These are phyloP conservation scores for Psilocybe cyanescens DNA, from an alignment of 768 basidiomycete species.

Conservation along the genomic window DNA sequence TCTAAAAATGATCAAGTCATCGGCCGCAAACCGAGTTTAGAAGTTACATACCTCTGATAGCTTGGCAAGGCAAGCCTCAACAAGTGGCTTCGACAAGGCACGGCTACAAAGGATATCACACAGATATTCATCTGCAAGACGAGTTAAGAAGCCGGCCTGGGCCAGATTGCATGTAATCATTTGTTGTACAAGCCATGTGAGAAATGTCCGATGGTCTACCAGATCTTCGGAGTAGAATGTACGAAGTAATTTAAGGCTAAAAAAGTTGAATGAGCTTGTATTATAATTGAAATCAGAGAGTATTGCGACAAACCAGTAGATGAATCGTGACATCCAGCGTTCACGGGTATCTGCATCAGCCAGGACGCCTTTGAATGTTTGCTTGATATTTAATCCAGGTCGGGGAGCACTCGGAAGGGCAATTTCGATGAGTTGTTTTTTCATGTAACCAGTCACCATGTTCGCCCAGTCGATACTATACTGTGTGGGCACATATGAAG, in stretches of 20 bases:
- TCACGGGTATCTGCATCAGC: slow-evolving; percentile 72
- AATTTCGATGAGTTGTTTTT: slow-evolving; percentile 82
- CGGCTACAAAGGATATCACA: slow-evolving; percentile 68
- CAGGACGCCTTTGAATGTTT: slow-evolving; percentile 81
- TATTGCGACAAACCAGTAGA: slow-evolving; percentile 59
- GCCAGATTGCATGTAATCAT: slow-evolving; percentile 80
- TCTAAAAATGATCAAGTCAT: slow-evolving; percentile 40
- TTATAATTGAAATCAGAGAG: background rate
- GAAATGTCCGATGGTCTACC: slow-evolving; percentile 77
- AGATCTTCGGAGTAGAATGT: slow-evolving; percentile 82
- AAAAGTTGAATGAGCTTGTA: background rate
- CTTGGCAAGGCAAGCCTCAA: slow-evolving; percentile 71
- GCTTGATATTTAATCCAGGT: slow-evolving; percentile 78
- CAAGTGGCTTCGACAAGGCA: slow-evolving; percentile 70
- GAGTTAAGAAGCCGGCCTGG: slow-evolving; percentile 75
- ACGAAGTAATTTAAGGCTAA: slow-evolving; percentile 70
- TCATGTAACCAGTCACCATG: slow-evolving; percentile 78
- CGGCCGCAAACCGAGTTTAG: background rate
- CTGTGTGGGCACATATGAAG: slow-evolving; percentile 79
- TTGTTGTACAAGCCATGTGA: slow-evolving; percentile 80
- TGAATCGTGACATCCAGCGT: slow-evolving; percentile 78
- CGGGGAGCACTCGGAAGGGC: slow-evolving; percentile 79
- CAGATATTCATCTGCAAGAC: slow-evolving; percentile 81
- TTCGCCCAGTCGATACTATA: slow-evolving; percentile 89
- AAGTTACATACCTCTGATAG: slow-evolving; percentile 59